Percentiles rank a stretch among this genome's conserved stretches.
Conservation (phyloP, 306 rosid genomes). For the Citrullus amarus region DNA sequence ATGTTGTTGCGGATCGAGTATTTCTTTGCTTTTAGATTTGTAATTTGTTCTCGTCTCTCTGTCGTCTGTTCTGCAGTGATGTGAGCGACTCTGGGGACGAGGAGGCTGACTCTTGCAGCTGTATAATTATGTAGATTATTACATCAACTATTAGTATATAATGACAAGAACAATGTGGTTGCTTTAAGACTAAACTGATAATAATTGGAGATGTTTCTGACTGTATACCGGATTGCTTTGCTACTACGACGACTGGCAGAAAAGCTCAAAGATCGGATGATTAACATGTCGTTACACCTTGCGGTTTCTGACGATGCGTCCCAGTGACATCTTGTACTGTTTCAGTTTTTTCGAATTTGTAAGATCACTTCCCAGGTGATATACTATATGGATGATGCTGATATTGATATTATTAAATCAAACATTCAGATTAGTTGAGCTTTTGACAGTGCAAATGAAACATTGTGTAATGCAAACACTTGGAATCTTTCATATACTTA, state of each 20-base stretch:
- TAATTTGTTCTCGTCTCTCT: neutral
- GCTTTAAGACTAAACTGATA: neutral
- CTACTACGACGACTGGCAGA: neutral
- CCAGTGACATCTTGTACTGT: neutral
- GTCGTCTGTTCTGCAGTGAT: constrained; percentile 6
- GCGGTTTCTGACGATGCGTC: neutral
- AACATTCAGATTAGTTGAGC: constrained; percentile 4
- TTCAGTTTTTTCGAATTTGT: neutral
- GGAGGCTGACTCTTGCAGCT: constrained; percentile 13
- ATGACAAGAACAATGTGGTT: neutral
- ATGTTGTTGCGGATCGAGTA: neutral
- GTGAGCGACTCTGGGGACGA: constrained; percentile 14
- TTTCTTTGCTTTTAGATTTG: neutral
- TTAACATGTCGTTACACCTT: neutral
- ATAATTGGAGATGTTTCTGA: neutral
- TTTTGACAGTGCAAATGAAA: neutral
- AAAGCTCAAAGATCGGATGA: neutral
- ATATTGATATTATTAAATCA: neutral
- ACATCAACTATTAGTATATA: constrained; percentile 1
- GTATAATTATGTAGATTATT: constrained; percentile 15
- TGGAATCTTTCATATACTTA: neutral
- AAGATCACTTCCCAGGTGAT: neutral
- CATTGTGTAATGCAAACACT: neutral
- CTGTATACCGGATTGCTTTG: neutral
- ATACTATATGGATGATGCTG: neutral